These are phyloP conservation scores for Colletotrichum phormii DNA, from an alignment of 2,329 filamentous ascomycete genomes.

Conservation along the genomic window DNA sequence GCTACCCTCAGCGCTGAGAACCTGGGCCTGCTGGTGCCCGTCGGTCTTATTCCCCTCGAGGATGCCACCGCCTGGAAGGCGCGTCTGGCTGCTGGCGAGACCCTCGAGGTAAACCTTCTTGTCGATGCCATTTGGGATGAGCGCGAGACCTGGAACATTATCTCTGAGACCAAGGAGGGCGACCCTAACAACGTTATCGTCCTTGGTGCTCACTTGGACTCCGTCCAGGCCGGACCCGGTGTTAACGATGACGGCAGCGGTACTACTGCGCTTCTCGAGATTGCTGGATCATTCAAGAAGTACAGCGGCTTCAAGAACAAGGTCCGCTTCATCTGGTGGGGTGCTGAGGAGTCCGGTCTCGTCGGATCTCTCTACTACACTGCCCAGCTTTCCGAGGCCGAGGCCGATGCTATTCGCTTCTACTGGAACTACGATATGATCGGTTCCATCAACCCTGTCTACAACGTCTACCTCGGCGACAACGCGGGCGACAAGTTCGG, in stretches of 20 bases:
- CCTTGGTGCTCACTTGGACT: slow-evolving; percentile 55
- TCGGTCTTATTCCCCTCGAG: slow-evolving; percentile 50
- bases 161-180: slow-evolving; percentile 56
- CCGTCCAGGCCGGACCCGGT: slow-evolving; percentile 52
- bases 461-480: slow-evolving; percentile 53
- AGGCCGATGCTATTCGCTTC: slow-evolving; percentile 68
- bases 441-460: slow-evolving; percentile 54
- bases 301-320: slow-evolving; percentile 55
- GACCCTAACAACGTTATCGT: slow-evolving; percentile 56
- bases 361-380: slow-evolving; percentile 57
- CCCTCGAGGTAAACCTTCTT: slow-evolving; percentile 47
- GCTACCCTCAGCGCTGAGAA: slow-evolving; percentile 65
- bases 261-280: slow-evolving; percentile 51
- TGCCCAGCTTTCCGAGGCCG: slow-evolving; percentile 47
- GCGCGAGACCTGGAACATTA: slow-evolving; percentile 54
- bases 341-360: slow-evolving; percentile 57
- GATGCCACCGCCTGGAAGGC: slow-evolving; percentile 50
- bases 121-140: slow-evolving; percentile 52
- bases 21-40: slow-evolving; percentile 48
- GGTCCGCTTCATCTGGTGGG: slow-evolving; percentile 57
- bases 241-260: slow-evolving; percentile 57
- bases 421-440: slow-evolving; percentile 83
- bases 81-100: slow-evolving; percentile 47
- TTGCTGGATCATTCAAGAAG: slow-evolving; percentile 50
- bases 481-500: slow-evolving; percentile 50